Evolutionary conservation across 2,329 filamentous ascomycete genomes (phyloP).

Genomic region (Hawksworthiomyces lignivorus): DNA sequence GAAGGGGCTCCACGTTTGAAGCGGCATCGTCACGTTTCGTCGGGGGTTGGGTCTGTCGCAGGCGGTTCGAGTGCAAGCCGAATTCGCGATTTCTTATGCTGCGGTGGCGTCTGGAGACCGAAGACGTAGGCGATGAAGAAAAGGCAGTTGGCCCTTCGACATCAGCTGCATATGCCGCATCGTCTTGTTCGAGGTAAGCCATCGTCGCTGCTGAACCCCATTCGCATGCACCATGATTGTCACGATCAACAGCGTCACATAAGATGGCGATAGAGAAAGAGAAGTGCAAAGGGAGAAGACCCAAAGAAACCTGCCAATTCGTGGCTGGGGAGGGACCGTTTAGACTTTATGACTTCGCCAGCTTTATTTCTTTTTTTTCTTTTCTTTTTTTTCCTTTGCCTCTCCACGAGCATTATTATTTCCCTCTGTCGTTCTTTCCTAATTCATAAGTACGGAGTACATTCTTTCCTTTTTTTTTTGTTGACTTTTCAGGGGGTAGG

Average conservation of each 20-base stretch:
- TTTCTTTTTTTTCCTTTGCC: not conserved
- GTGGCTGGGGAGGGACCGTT: conserved; percentile 1
- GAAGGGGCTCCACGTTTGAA: conserved; percentile 15
- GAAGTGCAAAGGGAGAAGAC: not conserved
- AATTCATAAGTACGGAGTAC: not conserved
- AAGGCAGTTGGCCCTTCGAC: conserved; percentile 12
- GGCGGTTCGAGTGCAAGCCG: conserved; percentile 14
- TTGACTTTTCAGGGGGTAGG: conserved; percentile 14
- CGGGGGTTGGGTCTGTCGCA: conserved; percentile 20
- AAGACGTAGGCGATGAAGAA: conserved; percentile 2
- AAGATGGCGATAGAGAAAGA: not conserved
- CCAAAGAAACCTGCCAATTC: not conserved
- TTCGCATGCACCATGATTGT: conserved; percentile 6
- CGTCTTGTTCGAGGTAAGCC: conserved; percentile 16
- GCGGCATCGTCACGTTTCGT: conserved; percentile 21
- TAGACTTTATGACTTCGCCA: conserved; percentile 2
- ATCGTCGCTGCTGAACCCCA: conserved; percentile 9
- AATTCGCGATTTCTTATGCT: no score
- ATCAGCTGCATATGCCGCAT: conserved; percentile 18
- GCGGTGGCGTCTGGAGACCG: conserved; percentile 13
- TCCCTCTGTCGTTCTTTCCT: conserved; percentile 9
- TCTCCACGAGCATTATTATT: no score
- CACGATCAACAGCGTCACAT: not conserved
- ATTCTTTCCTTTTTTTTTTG: conserved; percentile 7
- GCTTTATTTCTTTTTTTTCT: not conserved